Conservation (phyloP, 192 early-diverging fungal genomes). For the Powellomyces hirtus region DNA sequence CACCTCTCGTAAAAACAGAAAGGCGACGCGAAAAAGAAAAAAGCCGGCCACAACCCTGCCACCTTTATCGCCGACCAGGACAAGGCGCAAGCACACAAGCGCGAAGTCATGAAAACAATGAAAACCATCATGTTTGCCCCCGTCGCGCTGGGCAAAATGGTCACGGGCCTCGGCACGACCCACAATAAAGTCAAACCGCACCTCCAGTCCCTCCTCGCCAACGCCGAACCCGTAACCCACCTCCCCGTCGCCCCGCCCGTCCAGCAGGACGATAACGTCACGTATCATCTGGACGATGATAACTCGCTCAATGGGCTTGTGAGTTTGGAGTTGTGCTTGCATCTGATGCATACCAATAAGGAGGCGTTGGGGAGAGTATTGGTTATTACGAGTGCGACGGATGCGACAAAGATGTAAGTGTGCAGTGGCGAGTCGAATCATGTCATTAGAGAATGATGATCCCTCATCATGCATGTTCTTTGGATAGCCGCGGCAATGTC, state of each 20-base stretch:
- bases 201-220: slow-evolving; percentile 24
- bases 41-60: slow-evolving; percentile 7
- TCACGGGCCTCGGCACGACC: slow-evolving; percentile 8
- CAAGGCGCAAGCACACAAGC: slow-evolving; percentile 50
- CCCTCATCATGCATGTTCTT: not conserved
- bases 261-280: slow-evolving; percentile 46
- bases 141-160: slow-evolving; percentile 40
- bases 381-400: slow-evolving; percentile 43
- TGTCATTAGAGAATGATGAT: not conserved
- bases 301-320: slow-evolving; percentile 63
- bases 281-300: slow-evolving; percentile 55
- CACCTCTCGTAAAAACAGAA: slow-evolving; percentile 19
- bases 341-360: slow-evolving; percentile 87
- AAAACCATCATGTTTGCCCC: slow-evolving; percentile 57
- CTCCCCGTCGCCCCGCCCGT: not conserved
- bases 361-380: slow-evolving; percentile 56
- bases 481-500: slow-evolving; percentile 61
- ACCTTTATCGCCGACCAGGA: slow-evolving; percentile 45
- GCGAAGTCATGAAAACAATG: slow-evolving; percentile 53
- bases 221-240: slow-evolving; percentile 29
- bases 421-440: not conserved
- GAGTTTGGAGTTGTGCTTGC: slow-evolving; percentile 78
- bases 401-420: slow-evolving; percentile 39
- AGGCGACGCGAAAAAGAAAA: slow-evolving; percentile 21
- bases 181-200: slow-evolving; percentile 22